These are phyloP conservation scores for Nannochloropsis salina DNA, from an alignment of 108 stramenopile genomes.

Conservation along the genomic window DNA sequence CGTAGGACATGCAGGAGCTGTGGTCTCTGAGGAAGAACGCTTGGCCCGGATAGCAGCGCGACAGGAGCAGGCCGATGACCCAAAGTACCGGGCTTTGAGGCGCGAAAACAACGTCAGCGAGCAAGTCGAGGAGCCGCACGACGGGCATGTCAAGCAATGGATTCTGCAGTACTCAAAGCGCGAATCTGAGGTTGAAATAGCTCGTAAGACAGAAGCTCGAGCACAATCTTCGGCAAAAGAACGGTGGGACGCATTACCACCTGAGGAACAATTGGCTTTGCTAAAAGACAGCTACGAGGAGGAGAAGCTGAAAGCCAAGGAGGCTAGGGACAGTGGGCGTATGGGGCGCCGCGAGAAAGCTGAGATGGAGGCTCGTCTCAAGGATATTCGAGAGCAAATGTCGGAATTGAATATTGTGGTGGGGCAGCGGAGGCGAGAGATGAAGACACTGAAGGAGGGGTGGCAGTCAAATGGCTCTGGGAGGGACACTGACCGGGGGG, in stretches of 20 bases:
- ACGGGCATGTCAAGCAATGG: neutral
- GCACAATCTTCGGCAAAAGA: neutral
- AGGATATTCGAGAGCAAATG: slow-evolving; percentile 14
- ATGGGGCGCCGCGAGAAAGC: neutral
- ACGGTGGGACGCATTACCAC: neutral
- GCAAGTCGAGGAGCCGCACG: neutral
- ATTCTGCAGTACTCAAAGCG: neutral
- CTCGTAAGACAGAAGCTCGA: neutral
- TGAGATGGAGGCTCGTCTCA: neutral
- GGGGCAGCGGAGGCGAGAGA: slow-evolving; percentile 13
- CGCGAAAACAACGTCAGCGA: neutral
- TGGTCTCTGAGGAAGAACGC: neutral
- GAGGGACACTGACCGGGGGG: neutral
- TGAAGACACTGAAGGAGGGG: neutral
- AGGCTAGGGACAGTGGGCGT: neutral
- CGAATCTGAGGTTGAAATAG: neutral
- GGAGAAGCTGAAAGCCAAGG: slow-evolving; percentile 17
- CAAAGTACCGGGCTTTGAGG: neutral
- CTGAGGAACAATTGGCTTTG: neutral
- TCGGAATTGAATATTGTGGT: neutral
- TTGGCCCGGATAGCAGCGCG: neutral
- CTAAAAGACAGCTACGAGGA: slow-evolving; percentile 17
- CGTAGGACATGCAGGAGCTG: neutral
- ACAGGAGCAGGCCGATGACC: neutral
- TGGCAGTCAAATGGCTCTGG: no score